Percentiles rank a stretch among this genome's conserved stretches.
These are phyloP conservation scores for Mycena kentingensis DNA, from an alignment of 768 basidiomycete genomes.

Conservation along the genomic window DNA sequence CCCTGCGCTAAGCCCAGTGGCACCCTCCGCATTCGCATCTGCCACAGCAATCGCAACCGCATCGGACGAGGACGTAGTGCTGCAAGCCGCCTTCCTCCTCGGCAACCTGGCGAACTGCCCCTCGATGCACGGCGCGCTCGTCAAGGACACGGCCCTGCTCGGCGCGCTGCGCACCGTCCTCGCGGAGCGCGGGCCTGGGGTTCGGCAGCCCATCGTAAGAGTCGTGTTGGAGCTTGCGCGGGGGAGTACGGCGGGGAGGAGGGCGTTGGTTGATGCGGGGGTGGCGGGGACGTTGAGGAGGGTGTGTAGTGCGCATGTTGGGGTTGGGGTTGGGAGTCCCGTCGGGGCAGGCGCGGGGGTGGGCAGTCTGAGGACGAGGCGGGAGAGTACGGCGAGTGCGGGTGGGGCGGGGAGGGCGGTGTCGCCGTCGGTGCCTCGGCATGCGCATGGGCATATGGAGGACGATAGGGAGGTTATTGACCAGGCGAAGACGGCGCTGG, in stretches of 20 bases:
- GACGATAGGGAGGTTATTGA: conserved; percentile 64
- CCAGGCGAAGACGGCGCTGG: conserved; percentile 57
- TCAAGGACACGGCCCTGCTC: conserved; percentile 54
- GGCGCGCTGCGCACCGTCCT: conserved; percentile 56
- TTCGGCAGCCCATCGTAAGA: conserved; percentile 60
- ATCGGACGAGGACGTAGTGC: not conserved
- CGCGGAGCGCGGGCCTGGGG: conserved; percentile 57
- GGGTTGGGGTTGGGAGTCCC: conserved; percentile 23
- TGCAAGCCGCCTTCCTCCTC: conserved; percentile 56
- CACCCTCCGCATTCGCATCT: conserved; percentile 1
- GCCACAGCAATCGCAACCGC: not conserved
- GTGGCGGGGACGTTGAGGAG: conserved; percentile 43
- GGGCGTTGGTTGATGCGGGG: conserved; percentile 40
- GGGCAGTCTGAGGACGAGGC: conserved; percentile 18
- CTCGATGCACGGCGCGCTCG: conserved; percentile 41
- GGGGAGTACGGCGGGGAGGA: conserved; percentile 33
- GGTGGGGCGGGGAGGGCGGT: conserved; percentile 35
- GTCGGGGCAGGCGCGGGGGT: conserved; percentile 23
- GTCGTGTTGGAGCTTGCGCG: conserved; percentile 61
- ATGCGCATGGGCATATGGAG: conserved; percentile 42
- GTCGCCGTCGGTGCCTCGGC: too few relatives aligned
- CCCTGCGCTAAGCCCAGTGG: not conserved
- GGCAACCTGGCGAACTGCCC: conserved; percentile 71
- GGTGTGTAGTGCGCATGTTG: conserved; percentile 40
- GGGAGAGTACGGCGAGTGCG: conserved; percentile 6